A percentile compares a stretch with the other conserved stretches of the same genome.
These are phyloP conservation scores for Candida ponderosae DNA, from an alignment of 805 yeast genomes.

Conservation along the genomic window DNA sequence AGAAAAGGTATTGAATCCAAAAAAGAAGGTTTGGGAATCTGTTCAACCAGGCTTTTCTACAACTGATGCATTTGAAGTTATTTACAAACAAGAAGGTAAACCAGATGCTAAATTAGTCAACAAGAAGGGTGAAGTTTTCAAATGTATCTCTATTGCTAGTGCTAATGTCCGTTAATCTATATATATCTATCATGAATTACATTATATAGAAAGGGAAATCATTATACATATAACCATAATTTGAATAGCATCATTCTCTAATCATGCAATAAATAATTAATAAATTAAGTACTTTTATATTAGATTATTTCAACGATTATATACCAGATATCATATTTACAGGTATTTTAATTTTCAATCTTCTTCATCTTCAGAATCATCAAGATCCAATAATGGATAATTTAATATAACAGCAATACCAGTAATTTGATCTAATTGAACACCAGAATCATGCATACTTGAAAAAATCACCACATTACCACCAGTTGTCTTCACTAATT, in stretches of 20 bases:
- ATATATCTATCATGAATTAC: not conserved
- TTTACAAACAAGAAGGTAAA: conserved; percentile 73
- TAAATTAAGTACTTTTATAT: too few species aligned
- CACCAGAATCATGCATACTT: conserved; percentile 83
- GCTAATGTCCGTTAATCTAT: conserved; percentile 76
- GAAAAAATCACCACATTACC: conserved; percentile 77
- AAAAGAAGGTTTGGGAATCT: conserved; percentile 97
- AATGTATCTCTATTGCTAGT: conserved; percentile 59
- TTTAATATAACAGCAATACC: conserved; percentile 85
- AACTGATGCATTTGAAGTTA: conserved; percentile 63
- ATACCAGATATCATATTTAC: too few species aligned
- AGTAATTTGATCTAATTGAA: conserved; percentile 79
- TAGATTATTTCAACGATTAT: too few species aligned
- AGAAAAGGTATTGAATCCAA: conserved; percentile 89
- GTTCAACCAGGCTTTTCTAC: conserved; percentile 90
- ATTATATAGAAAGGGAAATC: too few species aligned
- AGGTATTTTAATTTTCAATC: too few species aligned
- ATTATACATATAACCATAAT: too few species aligned
- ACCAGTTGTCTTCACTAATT: conserved; percentile 59
- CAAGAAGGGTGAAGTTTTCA: conserved; percentile 70
- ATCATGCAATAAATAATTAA: too few species aligned
- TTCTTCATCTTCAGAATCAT: conserved; percentile 45
- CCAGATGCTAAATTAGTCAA: conserved; percentile 63
- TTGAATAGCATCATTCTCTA: too few species aligned
- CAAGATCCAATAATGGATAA: conserved; percentile 78